Evolutionary conservation across 2,329 filamentous ascomycete species (phyloP), one percentile per base, ranked within the genome.

Genomic region (Pseudogymnoascus sp.): DNA sequence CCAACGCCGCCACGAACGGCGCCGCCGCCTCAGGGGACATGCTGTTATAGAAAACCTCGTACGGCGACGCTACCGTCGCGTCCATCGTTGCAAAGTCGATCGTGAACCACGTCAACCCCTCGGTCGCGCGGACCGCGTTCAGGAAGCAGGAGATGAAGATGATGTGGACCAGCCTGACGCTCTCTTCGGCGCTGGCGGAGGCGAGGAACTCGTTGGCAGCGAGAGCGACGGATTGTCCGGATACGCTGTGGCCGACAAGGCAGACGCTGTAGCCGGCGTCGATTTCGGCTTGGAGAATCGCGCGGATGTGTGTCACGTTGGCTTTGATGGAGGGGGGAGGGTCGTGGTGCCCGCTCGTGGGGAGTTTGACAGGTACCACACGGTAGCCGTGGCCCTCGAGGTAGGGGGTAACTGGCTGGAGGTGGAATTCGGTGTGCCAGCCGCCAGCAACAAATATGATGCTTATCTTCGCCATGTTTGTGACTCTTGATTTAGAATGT

Each of bases 361-460:
- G 25, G 25, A 60, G 59, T 18, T 60, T 60, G 59, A 38, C 33
- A 21, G 59, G 59, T 33, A 60, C 59, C 5, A 60, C n/a, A 8
- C 31, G 59, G 33, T 60, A 60, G 6, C 59, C 59, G 14, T 60
- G 21, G 21, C n/a, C 14, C 59, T 60, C 59, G 7, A 60, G 59
- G 31, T 33, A 60, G 21, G 59, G 59, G 12, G 33, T 33, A 38
- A 60, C 42, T 31, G 59, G 59, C 31, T 33, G 16, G 14, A 60
- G 23, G 33, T 60, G 59, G 14, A 60, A 60, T 38, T 60, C n/a
- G 31, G 59, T 60, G 38, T 60, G 59, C 59, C 33, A 60, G 33
- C 31, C 33, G 7, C 59, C 33, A 18, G 59, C 59, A 60, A 37
- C 59, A 38, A 60, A 60, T 6, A 60, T 21, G 33, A 60, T 60